Percentiles rank a stretch among this genome's conserved stretches.
phyloP scores from a whole-genome alignment of 495 filamentous ascomycete genomes.

The Penicillium silybi region DNA sequence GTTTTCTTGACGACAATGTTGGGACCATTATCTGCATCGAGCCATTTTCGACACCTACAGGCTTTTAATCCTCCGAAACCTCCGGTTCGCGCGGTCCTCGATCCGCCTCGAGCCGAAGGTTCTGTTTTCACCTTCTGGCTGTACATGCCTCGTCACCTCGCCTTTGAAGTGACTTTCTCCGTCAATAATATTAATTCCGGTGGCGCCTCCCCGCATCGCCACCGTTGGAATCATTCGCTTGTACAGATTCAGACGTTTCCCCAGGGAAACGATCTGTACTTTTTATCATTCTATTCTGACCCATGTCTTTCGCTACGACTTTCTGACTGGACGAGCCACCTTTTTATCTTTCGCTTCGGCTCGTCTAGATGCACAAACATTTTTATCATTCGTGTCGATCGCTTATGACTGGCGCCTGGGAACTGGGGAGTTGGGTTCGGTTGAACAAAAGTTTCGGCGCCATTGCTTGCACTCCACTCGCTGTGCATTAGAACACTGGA shows the following conservation, averaged over 20 bases:
- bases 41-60: conserved; percentile 43
- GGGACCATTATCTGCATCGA: conserved; percentile 42
- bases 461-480: conserved; percentile 42
- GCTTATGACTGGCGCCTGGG: conserved; percentile 44
- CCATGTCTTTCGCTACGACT: conserved; percentile 40
- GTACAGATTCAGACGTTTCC: conserved; percentile 25
- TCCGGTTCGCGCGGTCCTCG: conserved; percentile 15
- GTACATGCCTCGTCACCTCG: conserved; percentile 30
- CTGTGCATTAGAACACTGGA: conserved; percentile 37
- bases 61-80: conserved; percentile 31
- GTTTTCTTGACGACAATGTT: conserved; percentile 40
- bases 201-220: conserved; percentile 17
- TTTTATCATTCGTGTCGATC: conserved; percentile 45
- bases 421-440: conserved; percentile 23
- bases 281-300: conserved; percentile 31
- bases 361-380: conserved; percentile 38
- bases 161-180: conserved; percentile 19
- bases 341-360: conserved; percentile 27
- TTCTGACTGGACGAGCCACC: conserved; percentile 34
- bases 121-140: conserved; percentile 27
- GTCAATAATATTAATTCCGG: conserved; percentile 48
- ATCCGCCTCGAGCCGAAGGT: conserved; percentile 24
- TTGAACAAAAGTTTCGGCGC: conserved; percentile 33
- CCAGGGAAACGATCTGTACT: conserved; percentile 6
- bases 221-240: conserved; percentile 44